Evolutionary conservation across 1,284 basidiomycete species (phyloP), one percentile per base, ranked within the genome.

Genomic region (Melampsora larici-populina): DNA sequence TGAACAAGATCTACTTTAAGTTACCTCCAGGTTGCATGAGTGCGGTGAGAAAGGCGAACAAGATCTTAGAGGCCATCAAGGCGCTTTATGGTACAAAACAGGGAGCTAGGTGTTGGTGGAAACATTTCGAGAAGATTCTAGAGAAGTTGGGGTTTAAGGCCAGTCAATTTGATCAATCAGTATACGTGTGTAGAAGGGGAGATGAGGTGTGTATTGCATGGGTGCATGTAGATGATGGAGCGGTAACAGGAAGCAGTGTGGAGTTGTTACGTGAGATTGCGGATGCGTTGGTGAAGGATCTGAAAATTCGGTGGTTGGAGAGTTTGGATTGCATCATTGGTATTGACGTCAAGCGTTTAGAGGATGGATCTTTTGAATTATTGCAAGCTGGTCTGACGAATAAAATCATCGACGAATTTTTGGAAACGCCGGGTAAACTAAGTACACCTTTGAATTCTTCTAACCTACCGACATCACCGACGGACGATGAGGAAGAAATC

Each of bases 211-310:
- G 21, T 5, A 49, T 70, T 9, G 26, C 55, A 3, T 70, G 67
- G 67, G 43, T 70, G 2, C 67, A 70, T 33, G 43, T 70, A 6
- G 67, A 70, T 51, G 46, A 70, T 29, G 67, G 67, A 17, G 24
- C 55, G 4, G 31, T 70, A 8, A 70, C 67, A 2, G 67, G 48
- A 13, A 51, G 48, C n/a, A 13, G 13, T 51, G n/a, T 51, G n/a
- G 48, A 51, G 11, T 13, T 51, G 11, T 51, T 51, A 51, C 13
- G n/a, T 51, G n/a, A 51, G 11, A 13, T 51, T 13, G 48, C n/a
- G 11, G n/a, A n/a, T 51, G 11, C 48, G 11, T n/a, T 51, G 11
- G 11, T n/a, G 11, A 51, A n/a, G 11, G 11, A 13, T 13, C n/a
- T 51, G n/a, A n/a, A 51, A 13, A 51, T 51, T 11, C 11, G n/a